Evolutionary conservation across 108 stramenopile species (phyloP), one percentile per base, ranked within the genome.

Genomic region (Skeletonema potamos): DNA sequence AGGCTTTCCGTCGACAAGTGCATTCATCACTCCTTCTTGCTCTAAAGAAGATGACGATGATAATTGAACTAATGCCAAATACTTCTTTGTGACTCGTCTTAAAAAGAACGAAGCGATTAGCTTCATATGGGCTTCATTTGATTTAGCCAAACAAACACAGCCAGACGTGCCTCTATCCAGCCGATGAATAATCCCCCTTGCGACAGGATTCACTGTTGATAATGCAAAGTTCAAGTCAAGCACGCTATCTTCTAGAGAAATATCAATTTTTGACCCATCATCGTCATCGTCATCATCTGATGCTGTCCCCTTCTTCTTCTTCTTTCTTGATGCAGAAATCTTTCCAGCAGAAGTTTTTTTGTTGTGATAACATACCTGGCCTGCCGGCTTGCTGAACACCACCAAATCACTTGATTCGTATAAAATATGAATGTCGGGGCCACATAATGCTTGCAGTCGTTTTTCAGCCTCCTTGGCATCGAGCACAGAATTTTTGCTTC

Each of bases 121-220:
- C 48, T 34, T 61, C n/a, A 89, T 78, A 58, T 91, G 90, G 36
- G 75, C 70, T 10, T 73, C 80, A 64, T 90, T 76, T 26, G 84
- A 86, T 65, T 93, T 93, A 9, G 92, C 88, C 37, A 91, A 44
- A 11, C 89, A 41, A 51, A 93, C 44, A 54, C 76, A 79, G 22
- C 92, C 92, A 0, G 87, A 88, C 2, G 90, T 85, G 28, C 88
- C 92, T 33, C 92, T 79, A 78, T 93, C 92, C 9, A 93, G 61
- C 3, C 92, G 85, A 82, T 93, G 92, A 2, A 93, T 89, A 41
- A 91, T 71, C 2, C 92, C 89, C 22, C 76, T 67, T 3, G 82
- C 84, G 46, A 79, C 81, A 0, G 83, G 84, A 56, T 89, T 90
- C 18, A 93, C 32, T 3, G 89, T 90, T 26, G 89, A 90, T 24